Evolutionary conservation across 805 yeast species (phyloP), one percentile per base, ranked within the genome.

Genomic region (Hanseniaspora meyeri): DNA sequence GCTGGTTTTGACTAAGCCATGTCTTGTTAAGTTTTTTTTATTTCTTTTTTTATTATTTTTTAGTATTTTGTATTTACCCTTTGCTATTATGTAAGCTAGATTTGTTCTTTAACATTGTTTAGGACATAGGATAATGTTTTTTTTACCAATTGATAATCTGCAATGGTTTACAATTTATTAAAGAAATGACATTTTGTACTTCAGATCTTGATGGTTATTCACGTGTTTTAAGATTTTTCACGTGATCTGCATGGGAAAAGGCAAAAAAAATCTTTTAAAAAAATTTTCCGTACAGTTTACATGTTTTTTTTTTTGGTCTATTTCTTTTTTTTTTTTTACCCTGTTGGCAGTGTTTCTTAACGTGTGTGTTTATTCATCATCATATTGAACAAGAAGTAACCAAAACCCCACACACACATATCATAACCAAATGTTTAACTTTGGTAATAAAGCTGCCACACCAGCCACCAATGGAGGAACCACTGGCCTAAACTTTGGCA

Each of bases 1-100:
- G 59, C 59, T 36, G 54, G 53, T 17, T 56, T 45, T 39, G 55
- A 45, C 31, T 49, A 34, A n/a, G 16, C 3, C 10, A 7, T 14
- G 11, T 4, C 1, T 29, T 24, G 24, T 31, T n/a, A 19, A 16
- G 16, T 9, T 37, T 48, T 12, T 7, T 17, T 19, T 37, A 29
- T 20, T 14, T 37, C 10, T 42, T 42, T 20, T 14, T 42, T 42
- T 24, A 14, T 42, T 42, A 12, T 20, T 42, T 42, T 42, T 42
- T 42, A 2, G 16, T 11, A 19, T 10, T n/a, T 11, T 47, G 2
- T 47, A 17, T 36, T 16, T 31, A 29, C 2, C 5, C 5, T 24
- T 32, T 32, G 36, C 36, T 32, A 7, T 32, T 32, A 24, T 24
- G 27, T 24, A 24, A 24, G 27, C 27, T 24, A 24, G 27, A 24